phyloP scores from a whole-genome alignment of 164 flowering plant genomes.

The Annona cherimola region DNA sequence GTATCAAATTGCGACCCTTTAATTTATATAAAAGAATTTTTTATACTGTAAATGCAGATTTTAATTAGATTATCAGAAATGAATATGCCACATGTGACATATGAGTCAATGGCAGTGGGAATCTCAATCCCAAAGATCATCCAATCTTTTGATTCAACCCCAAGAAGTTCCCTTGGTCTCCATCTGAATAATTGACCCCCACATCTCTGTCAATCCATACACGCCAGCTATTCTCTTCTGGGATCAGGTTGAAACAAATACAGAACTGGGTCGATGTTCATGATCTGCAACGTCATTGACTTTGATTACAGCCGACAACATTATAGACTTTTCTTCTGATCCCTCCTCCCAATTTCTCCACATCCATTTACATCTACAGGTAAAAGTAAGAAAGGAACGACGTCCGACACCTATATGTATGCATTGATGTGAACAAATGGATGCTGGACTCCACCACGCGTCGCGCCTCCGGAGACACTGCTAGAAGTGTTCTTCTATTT shows the following conservation, averaged over 20 bases:
- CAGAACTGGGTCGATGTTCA: background rate
- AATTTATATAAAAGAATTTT: too few relatives aligned
- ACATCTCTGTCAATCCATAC: slow-evolving; percentile 1
- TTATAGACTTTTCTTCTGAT: background rate
- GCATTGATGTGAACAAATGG: background rate
- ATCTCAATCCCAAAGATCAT: background rate
- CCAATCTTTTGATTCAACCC: background rate
- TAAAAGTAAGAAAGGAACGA: background rate
- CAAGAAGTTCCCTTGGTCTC: slow-evolving; percentile 2
- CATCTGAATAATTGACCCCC: slow-evolving; percentile 1
- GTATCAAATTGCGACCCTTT: too few relatives aligned
- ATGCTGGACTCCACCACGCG: slow-evolving; percentile 2
- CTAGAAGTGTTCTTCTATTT: background rate
- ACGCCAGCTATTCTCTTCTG: background rate
- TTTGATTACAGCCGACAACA: background rate
- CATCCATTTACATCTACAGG: background rate
- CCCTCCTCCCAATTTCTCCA: background rate
- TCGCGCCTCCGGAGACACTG: background rate
- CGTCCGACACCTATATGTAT: background rate
- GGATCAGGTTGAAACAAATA: background rate
- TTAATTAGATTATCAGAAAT: too few relatives aligned
- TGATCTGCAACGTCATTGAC: slow-evolving; percentile 4
- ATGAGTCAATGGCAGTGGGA: too few relatives aligned
- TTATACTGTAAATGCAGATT: too few relatives aligned
- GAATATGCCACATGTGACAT: too few relatives aligned